Percentiles rank a stretch among this genome's conserved stretches.
These are phyloP conservation scores for Colletotrichum scovillei DNA, from an alignment of 2,329 filamentous ascomycete genomes.

Conservation along the genomic window DNA sequence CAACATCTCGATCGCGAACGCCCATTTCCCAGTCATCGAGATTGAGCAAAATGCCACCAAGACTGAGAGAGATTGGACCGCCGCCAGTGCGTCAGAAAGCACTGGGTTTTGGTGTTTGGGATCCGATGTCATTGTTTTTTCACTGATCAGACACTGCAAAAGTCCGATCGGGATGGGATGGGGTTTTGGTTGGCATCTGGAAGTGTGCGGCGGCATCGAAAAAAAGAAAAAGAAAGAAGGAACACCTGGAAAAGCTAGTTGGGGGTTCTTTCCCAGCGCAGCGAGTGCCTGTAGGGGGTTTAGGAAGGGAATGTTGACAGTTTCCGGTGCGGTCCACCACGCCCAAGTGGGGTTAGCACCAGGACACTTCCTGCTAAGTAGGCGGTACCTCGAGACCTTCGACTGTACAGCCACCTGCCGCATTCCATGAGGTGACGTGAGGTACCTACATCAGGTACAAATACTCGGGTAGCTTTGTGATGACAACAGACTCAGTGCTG, in stretches of 20 bases:
- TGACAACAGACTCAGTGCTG: not conserved
- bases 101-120: slow-evolving; percentile 21
- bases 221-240: slow-evolving; percentile 11
- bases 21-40: slow-evolving; percentile 35
- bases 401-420: not conserved
- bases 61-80: slow-evolving; percentile 13
- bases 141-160: slow-evolving; percentile 21
- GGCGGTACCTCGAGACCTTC: not conserved
- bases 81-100: slow-evolving; percentile 29
- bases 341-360: not conserved
- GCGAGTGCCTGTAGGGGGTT: not conserved
- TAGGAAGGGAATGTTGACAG: slow-evolving; percentile 1
- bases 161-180: slow-evolving; percentile 21
- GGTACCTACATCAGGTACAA: too few relatives aligned
- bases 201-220: slow-evolving; percentile 29
- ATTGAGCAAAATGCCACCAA: slow-evolving; percentile 34
- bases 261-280: not conserved
- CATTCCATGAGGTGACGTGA: not conserved
- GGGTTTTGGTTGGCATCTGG: slow-evolving; percentile 25
- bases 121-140: slow-evolving; percentile 30
- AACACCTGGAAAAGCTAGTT: slow-evolving; percentile 15
- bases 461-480: not conserved
- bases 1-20: slow-evolving; percentile 37
- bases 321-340: not conserved
- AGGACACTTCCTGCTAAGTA: not conserved